Base-by-base conservation (phyloP, 306 rosid genomes). In the Castanopsis chinensis region DNA sequence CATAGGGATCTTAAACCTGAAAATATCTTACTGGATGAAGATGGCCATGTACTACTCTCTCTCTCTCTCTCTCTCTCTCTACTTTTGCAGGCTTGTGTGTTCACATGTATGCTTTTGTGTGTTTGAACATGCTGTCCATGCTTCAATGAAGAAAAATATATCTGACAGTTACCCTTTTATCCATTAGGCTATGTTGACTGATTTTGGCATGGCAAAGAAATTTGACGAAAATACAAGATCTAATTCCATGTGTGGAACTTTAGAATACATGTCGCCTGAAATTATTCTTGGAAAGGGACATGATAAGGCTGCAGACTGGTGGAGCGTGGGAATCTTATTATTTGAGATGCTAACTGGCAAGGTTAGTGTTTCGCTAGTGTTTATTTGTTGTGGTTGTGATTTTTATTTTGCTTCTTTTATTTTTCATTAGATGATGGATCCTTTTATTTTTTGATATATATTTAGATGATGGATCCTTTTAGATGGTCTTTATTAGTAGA, bases 301-400 rank as follows among this genome's bases (percentile, higher is more conserved):
- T 49, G 89, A 94, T 80, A 94, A 94, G 86, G 99, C 95, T 80
- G 97, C 99, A 20, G 99, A 94, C 80, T 94, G 99, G 99, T 94
- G 99, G 99, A 94, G 99, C 37, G 97, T 94, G 37, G 99, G 99
- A 52, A 68, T 94, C 82, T 87, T 94, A 7, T 78, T 94, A 73
- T 94, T 90, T 85, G 99, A 94, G 92, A 94, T 94, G 99, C 97
- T 94, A 77, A 90, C 99, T 5, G 97, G 97, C 81, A 94, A 94
- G 99, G 99, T 94, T 19, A 76, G 79, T 69, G 5, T 78, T 25
- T 69, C 51, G 27, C 27, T 6, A 75, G 67, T 72, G 61, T 73
- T 73, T n/a, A 52, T 49, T 81, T 70, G 54, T 54, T 81, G 51
- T 74, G n/a, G 15, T 27, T 30, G 61, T 35, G 72, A 17, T 76